Evolutionary conservation across 345 rosid species (phyloP).

Genomic region (Euphorbia tirucalli): DNA sequence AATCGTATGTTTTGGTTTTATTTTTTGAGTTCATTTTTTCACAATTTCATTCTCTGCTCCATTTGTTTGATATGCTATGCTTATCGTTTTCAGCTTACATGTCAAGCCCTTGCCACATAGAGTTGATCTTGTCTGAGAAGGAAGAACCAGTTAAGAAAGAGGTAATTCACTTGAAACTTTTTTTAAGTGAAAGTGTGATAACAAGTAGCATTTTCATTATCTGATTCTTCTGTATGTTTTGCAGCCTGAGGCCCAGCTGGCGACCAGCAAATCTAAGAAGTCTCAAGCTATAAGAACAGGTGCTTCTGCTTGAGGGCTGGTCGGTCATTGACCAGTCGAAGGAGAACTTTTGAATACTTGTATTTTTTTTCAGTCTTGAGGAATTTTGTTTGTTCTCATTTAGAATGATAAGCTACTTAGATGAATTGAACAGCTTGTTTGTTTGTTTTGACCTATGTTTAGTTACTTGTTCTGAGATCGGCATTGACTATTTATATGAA

Average conservation of each 20-base stretch:
- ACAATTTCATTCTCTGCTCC: too few relatives aligned
- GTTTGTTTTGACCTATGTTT: constrained; percentile 18
- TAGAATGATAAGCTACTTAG: constrained; percentile 29
- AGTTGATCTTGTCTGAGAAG: constrained; percentile 81
- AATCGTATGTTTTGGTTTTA: constrained; percentile 52
- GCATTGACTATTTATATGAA: neutral
- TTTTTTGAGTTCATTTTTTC: neutral
- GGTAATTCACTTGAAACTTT: constrained; percentile 38
- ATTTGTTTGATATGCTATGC: neutral
- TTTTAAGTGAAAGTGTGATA: too few relatives aligned
- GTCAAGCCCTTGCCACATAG: constrained; percentile 97
- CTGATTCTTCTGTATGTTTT: too few relatives aligned
- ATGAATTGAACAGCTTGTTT: constrained; percentile 15
- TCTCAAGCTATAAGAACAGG: constrained; percentile 39
- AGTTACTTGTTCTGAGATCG: constrained; percentile 12
- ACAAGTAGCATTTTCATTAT: too few relatives aligned
- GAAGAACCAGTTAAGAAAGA: constrained; percentile 94
- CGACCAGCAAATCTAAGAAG: constrained; percentile 71
- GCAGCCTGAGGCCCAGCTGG: constrained; percentile 89
- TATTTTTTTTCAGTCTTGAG: neutral
- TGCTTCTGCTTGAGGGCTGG: constrained; percentile 27
- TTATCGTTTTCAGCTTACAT: constrained; percentile 62
- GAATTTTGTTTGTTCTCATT: constrained; percentile 18
- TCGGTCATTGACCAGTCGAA: neutral
- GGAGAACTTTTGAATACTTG: neutral